Base-by-base conservation (phyloP, 176 grass and related monocot species). In the Hyparrhenia diplandra region DNA sequence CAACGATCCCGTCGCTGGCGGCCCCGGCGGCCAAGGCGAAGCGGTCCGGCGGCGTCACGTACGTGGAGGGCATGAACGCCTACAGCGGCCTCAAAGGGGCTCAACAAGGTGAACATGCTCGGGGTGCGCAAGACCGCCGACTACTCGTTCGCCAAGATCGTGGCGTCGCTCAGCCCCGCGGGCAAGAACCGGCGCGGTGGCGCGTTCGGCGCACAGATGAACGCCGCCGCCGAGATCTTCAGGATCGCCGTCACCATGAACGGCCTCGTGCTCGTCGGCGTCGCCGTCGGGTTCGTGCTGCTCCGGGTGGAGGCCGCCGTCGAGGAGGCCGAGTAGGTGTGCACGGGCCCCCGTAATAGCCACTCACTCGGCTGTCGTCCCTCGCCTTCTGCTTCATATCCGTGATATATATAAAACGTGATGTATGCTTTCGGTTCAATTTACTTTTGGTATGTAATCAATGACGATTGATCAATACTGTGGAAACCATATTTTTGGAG, bases 241-340 rank as follows among this genome's bases (percentile, higher is more conserved):
- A 86, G 70, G 84, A 99, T 95, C 45, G 93, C 93, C 32, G 87
- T 78, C 55, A 88, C 77, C 87, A 99, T 93, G 89, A 99, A 93
- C 57, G 92, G 58, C 18, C 92, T 99, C 55, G 77, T 82, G 65
- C 87, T 99, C 63, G 73, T 95, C 64, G 96, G 93, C 65, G 96
- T 95, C 75, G 96, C 93, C 59, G 86, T 99, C 72, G 96, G 90
- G 2, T 99, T 99, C 75, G 87, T 99, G 32, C 96, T 95, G 64
- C 96, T 99, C 52, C 86, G 96, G 73, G 25, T 91, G 24, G 93
- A 99, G 83, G 73, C 93, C 6, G 29, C 75, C 78, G 36, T 90
- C 67, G 97, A 99, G 90, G 90, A 99, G 83, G 24, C 88, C 69
- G 97, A 99, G 59, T 59, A 99, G 63, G 31, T n/a, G 21, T 43